Percentiles rank a stretch among this genome's conserved stretches.
These are phyloP conservation scores for Aspergillus arachidicola DNA, from an alignment of 2,329 filamentous ascomycete genomes.

Conservation along the genomic window DNA sequence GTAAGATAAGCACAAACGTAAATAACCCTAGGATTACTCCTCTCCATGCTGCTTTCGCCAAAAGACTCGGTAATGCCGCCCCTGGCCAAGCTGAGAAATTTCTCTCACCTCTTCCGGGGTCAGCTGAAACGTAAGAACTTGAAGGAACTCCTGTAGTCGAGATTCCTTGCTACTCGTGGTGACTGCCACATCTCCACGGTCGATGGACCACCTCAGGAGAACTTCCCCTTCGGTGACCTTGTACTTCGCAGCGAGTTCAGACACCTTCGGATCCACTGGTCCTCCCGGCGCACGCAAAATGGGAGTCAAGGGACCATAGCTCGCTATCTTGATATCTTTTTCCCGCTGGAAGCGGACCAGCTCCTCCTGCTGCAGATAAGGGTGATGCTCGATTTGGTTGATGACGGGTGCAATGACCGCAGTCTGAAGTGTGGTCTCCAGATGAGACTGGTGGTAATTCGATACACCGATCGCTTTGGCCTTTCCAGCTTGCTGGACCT, in stretches of 20 bases:
- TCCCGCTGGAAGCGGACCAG: slow-evolving; percentile 44
- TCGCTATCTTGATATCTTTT: slow-evolving; percentile 45
- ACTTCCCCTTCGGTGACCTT: slow-evolving; percentile 61
- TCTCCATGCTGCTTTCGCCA: slow-evolving; percentile 52
- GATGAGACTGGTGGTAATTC: slow-evolving; percentile 59
- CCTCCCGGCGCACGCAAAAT: slow-evolving; percentile 58
- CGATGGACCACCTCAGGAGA: slow-evolving; percentile 61
- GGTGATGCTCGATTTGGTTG: slow-evolving; percentile 44
- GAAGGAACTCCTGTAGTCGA: slow-evolving; percentile 60
- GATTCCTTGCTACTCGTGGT: slow-evolving; percentile 65
- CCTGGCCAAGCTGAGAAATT: slow-evolving; percentile 51
- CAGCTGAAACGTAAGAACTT: slow-evolving; percentile 59
- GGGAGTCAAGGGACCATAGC: slow-evolving; percentile 51
- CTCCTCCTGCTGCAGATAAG: slow-evolving; percentile 50
- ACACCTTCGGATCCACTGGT: slow-evolving; percentile 57
- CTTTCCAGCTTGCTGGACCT: slow-evolving; percentile 58
- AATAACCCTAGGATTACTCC: background rate
- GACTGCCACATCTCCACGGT: slow-evolving; percentile 61
- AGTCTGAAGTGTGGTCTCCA: slow-evolving; percentile 54
- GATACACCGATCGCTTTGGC: slow-evolving; percentile 65
- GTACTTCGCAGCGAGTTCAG: slow-evolving; percentile 61
- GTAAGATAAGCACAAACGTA: too few relatives aligned
- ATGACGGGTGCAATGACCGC: slow-evolving; percentile 44
- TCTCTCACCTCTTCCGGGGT: slow-evolving; percentile 60
- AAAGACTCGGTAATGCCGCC: slow-evolving; percentile 56